phyloP scores from a whole-genome alignment of 225 moss, liverwort and hornwort species.

The Sphagnum contortum region DNA sequence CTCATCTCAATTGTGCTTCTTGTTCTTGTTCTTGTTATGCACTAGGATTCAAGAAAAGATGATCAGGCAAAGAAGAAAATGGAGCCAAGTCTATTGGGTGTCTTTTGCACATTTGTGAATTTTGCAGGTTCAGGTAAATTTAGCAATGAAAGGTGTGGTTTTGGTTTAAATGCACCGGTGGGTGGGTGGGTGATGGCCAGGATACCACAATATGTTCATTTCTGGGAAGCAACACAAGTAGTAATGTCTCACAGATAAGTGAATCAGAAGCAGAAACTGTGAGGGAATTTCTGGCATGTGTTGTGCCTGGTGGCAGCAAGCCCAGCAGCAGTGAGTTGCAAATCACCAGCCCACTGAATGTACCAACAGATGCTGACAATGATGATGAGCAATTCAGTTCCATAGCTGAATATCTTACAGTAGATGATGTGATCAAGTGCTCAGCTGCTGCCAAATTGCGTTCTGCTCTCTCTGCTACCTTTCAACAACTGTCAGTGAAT shows the following conservation, averaged over 20 bases:
- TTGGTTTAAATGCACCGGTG: too few relatives aligned
- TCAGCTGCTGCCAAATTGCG: conserved; percentile 25
- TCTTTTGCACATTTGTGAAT: not conserved
- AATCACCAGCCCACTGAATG: too few relatives aligned
- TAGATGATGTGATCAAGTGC: conserved; percentile 17
- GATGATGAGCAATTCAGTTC: not conserved
- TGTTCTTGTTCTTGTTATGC: not conserved
- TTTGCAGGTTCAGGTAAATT: not conserved
- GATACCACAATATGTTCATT: not conserved
- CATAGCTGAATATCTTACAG: not conserved
- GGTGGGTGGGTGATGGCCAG: not conserved
- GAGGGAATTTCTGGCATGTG: conserved; percentile 11
- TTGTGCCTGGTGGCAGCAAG: not conserved
- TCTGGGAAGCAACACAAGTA: conserved; percentile 8
- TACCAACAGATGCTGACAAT: not conserved
- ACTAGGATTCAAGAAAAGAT: not conserved
- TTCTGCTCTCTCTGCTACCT: conserved; percentile 14
- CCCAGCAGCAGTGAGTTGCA: not conserved
- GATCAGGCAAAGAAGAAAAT: too few relatives aligned
- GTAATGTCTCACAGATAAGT: conserved; percentile 17
- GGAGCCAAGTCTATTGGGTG: too few relatives aligned
- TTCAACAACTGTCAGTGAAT: too few relatives aligned
- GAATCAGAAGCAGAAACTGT: conserved; percentile 10
- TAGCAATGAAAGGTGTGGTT: too few relatives aligned
- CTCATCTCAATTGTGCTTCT: not conserved